Conservation (phyloP, 2,329 filamentous ascomycete species). For the Diaporthe nobilis region DNA sequence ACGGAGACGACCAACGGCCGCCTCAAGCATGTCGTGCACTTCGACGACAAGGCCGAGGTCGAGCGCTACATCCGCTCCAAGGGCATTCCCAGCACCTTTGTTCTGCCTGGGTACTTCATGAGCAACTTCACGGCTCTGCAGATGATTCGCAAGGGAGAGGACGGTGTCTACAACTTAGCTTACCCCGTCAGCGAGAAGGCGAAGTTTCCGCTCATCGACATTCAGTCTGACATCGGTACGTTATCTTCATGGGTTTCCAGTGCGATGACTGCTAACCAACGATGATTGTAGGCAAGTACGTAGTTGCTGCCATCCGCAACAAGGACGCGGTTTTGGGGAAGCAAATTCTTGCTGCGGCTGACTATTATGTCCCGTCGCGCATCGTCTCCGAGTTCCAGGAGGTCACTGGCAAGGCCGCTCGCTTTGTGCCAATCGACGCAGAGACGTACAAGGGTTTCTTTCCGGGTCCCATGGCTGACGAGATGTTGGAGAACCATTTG, state of each 20-base stretch:
- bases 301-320: conserved; percentile 42
- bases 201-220: conserved; percentile 51
- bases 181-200: conserved; percentile 48
- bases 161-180: conserved; percentile 47
- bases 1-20: conserved; percentile 46
- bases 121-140: conserved; percentile 56
- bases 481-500: neutral
- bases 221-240: conserved; percentile 51
- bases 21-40: conserved; percentile 41
- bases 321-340: conserved; percentile 48
- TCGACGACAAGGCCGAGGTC: conserved; percentile 58
- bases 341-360: conserved; percentile 53
- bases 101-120: conserved; percentile 66
- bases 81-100: conserved; percentile 62
- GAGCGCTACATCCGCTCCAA: conserved; percentile 61
- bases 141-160: conserved; percentile 46
- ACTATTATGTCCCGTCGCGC: conserved; percentile 53
- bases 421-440: neutral
- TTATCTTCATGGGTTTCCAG: no score
- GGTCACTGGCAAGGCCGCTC: neutral
- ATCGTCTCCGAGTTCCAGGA: conserved; percentile 50
- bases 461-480: neutral
- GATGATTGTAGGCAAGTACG: conserved; percentile 38
- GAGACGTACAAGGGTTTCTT: neutral
- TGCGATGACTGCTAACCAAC: neutral